Base-by-base conservation (phyloP, 305 asterid genomes). In the Rubia balearica region DNA sequence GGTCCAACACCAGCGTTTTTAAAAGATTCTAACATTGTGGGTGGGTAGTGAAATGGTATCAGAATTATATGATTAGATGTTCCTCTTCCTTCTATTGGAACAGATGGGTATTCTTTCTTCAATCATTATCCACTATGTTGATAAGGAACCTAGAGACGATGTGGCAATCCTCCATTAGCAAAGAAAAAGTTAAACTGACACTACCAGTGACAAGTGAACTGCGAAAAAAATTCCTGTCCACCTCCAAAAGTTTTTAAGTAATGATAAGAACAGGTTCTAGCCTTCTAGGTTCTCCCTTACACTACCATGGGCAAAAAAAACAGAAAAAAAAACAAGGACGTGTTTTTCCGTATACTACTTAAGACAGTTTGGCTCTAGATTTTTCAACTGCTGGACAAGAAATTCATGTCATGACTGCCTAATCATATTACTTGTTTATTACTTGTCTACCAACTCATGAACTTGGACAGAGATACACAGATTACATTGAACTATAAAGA, bases 141-240 rank as follows among this genome's bases (percentile, higher is more conserved):
- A 84, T 81, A 84, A 84, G 89, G 83, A 85, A 78, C 84, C 85
- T 78, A 71, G 72, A 74, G 76, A 74, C 68, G 80, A 84, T 68
- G 61, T 41, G 77, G 74, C 72, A 65, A 81, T 71, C 74, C 57
- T 49, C 57, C 57, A 49, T 49, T 49, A 49, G 1, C 21, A 49
- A 49, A 49, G 57, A 49, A 49, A 73, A 74, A 70, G 66, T 71
- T 67, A 71, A 63, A 61, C 41, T 62, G 60, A 75, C 41, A 45
- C 67, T 75, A 16, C 74, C 73, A 72, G 41, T 66, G 49, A 41
- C 72, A 78, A 73, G 78, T 76, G 65, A 76, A 71, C 57, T 59
- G 68, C 65, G 3, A 43, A 75, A 45, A 76, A 56, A 66, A 77
- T 72, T 61, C 77, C 64, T 67, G 75, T 67, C 79, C 79, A 66